Conservation (phyloP, 306 rosid genomes). For the Prosopis cineraria region DNA sequence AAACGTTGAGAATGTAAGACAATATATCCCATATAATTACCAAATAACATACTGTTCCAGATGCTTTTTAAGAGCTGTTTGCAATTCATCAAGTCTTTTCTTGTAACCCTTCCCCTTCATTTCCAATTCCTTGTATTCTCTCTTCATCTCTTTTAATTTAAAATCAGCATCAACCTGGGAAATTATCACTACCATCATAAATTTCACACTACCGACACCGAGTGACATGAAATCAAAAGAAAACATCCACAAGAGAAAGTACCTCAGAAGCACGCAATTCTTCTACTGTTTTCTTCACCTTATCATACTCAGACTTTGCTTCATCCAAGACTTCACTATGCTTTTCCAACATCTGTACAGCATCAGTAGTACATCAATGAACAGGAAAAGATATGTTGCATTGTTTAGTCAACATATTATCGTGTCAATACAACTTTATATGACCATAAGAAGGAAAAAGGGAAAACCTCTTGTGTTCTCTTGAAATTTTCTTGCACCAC, state of each 20-base stretch:
- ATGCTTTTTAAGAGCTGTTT: conserved; percentile 71
- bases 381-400: conserved; percentile 10
- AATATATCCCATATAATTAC: conserved; percentile 7
- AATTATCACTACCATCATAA: conserved; percentile 30
- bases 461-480: conserved; percentile 68
- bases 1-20: conserved; percentile 33
- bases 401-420: conserved; percentile 5
- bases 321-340: conserved; percentile 68
- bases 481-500: conserved; percentile 71
- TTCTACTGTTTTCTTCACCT: conserved; percentile 69
- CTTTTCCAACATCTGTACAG: conserved; percentile 64
- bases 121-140: conserved; percentile 72
- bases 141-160: conserved; percentile 87
- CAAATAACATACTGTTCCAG: conserved; percentile 79
- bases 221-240: conserved; percentile 11
- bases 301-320: conserved; percentile 65
- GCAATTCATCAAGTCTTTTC: conserved; percentile 78
- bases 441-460: conserved; percentile 6
- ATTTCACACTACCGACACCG: neutral
- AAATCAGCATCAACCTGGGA: conserved; percentile 84
- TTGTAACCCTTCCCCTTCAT: conserved; percentile 71
- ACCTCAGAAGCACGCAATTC: conserved; percentile 91
- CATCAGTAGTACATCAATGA: conserved; percentile 20
- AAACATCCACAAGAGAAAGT: conserved; percentile 17
- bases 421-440: conserved; percentile 12